Evolutionary conservation across 768 basidiomycete genomes (phyloP), one percentile per base, ranked within the genome.

Genomic region (Hericium alpestre): DNA sequence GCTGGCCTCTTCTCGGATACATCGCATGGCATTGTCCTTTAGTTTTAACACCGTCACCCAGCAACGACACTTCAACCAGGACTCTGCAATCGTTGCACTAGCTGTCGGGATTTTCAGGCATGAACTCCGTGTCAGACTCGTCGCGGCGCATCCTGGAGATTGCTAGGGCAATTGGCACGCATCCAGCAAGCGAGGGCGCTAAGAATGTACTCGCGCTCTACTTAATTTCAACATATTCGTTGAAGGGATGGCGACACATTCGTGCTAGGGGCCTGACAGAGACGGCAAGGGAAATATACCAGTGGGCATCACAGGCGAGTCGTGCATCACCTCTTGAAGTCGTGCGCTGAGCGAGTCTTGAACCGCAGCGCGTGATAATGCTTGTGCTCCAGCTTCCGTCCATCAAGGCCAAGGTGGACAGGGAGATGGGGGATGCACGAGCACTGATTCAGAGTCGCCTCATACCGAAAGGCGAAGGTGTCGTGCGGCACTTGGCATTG

Each of bases 401-500:
- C 0, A 77, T 78, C 32, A 77, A 75, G 59, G 70, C 74, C 63
- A 84, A 83, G 57, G 79, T 93, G 23, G 75, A 79, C 13, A 66
- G 70, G 1, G 81, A 90, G 65, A 77, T 93, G 74, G 76, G 70
- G 51, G 75, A 81, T 60, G 86, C 86, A 3, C 82, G 76, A 59
- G 68, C 74, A 11, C 79, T 83, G 40, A 83, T 93, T 48, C 83
- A 88, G 65, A 72, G 72, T 61, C 81, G 79, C 59, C 77, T 93
- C 41, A 71, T 91, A 1, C 86, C 86, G 0, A 76, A 81, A 53
- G 85, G 81, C 1, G 73, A 77, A 2, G 73, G 76, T 18, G 80
- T 91, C 5, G 73, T 78, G 1, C 79, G 87, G 4, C 81, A 92
- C 65, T 75, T 89, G 1, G 63, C 78, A 1, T 73, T 93, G 0